A percentile compares a stretch with the other conserved stretches of the same genome.
Evolutionary conservation across 345 rosid genomes (phyloP).

Genomic region (Brassica incana): DNA sequence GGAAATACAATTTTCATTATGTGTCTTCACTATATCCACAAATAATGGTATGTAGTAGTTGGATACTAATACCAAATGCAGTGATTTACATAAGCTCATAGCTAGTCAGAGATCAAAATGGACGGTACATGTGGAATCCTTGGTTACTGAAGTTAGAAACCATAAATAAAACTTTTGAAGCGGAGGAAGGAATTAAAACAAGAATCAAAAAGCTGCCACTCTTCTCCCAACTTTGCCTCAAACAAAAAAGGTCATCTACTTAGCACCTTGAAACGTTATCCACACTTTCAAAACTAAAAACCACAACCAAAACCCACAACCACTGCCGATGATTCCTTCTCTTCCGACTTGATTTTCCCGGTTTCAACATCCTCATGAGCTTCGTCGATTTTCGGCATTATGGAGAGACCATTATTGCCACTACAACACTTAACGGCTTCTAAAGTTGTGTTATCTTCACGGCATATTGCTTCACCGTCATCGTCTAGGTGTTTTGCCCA

Average conservation of each 20-base stretch:
- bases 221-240: constrained; percentile 8
- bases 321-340: constrained; percentile 27
- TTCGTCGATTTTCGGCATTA: constrained; percentile 33
- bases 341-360: constrained; percentile 11
- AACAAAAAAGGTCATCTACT: background rate
- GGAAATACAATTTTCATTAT: background rate
- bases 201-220: background rate
- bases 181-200: constrained; percentile 11
- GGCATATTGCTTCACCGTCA: constrained; percentile 28
- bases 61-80: constrained; percentile 3
- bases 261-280: constrained; percentile 17
- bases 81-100: constrained; percentile 14
- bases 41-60: background rate
- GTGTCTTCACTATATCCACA: background rate
- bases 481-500: constrained; percentile 92
- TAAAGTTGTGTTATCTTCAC: constrained; percentile 16
- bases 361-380: constrained; percentile 34
- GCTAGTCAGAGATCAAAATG: constrained; percentile 33
- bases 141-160: constrained; percentile 23
- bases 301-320: constrained; percentile 18
- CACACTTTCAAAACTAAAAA: constrained; percentile 17
- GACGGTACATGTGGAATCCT: constrained; percentile 14
- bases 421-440: constrained; percentile 27
- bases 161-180: constrained; percentile 14
- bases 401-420: constrained; percentile 10